These are phyloP conservation scores for Arthrocladium fulminans DNA, from an alignment of 2,329 filamentous ascomycete species.

Conservation along the genomic window DNA sequence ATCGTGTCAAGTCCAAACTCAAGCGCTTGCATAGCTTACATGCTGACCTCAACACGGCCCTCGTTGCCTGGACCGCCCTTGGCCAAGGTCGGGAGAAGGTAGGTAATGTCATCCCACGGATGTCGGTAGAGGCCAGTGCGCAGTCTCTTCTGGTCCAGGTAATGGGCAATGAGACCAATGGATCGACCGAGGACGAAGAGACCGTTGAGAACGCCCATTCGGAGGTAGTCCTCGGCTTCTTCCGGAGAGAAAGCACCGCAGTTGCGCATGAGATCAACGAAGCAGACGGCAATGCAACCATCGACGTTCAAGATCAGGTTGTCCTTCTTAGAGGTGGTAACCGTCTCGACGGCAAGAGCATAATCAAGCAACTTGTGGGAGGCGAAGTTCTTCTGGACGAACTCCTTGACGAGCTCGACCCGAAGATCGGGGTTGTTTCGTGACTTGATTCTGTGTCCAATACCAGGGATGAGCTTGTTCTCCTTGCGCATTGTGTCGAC, in stretches of 20 bases:
- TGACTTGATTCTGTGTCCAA: constrained; percentile 98
- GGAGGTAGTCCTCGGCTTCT: constrained; percentile 97
- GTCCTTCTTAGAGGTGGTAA: constrained; percentile 99
- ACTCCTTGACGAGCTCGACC: constrained; percentile 99
- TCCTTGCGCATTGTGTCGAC: constrained; percentile 98
- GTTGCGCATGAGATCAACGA: constrained; percentile 94
- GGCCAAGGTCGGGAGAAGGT: constrained; percentile 67
- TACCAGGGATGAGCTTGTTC: constrained; percentile 99
- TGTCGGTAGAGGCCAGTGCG: constrained; percentile 97
- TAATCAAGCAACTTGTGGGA: constrained; percentile 98
- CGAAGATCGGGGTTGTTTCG: constrained; percentile 99
- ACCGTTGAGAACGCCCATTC: constrained; percentile 98
- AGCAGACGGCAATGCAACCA: constrained; percentile 96
- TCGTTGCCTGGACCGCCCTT: constrained; percentile 64
- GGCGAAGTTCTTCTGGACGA: constrained; percentile 94
- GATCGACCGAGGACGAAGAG: constrained; percentile 94
- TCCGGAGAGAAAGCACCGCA: constrained; percentile 92
- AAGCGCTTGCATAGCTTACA: constrained; percentile 39
- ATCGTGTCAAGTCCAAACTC: neutral
- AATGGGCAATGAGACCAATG: constrained; percentile 99
- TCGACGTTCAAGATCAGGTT: constrained; percentile 99
- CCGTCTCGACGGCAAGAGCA: constrained; percentile 91
- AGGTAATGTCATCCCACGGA: constrained; percentile 95
- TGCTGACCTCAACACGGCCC: constrained; percentile 81
- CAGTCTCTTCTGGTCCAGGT: constrained; percentile 98